Percentiles rank a stretch among this genome's conserved stretches.
These are phyloP conservation scores for Globisporangium nunn DNA, from an alignment of 352 stramenopile species.

Conservation along the genomic window DNA sequence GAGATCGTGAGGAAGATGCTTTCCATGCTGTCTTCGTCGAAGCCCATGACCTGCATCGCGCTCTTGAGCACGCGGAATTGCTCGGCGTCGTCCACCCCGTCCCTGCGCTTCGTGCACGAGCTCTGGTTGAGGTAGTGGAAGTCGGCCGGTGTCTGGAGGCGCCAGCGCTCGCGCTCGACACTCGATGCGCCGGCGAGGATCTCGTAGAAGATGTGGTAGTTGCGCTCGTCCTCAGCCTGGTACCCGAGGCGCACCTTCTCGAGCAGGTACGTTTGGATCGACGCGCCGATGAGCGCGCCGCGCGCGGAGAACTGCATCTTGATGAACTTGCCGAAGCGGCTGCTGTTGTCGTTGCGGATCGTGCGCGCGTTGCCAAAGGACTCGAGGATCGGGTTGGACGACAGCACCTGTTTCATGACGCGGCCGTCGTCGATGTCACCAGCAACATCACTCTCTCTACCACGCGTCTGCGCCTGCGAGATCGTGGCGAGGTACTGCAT, in stretches of 20 bases:
- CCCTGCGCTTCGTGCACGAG: constrained; percentile 75
- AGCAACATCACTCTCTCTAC: too few species aligned
- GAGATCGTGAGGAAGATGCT: constrained; percentile 89
- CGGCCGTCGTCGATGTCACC: constrained; percentile 32
- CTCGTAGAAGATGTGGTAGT: constrained; percentile 97
- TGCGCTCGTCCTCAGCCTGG: constrained; percentile 90
- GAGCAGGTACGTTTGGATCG: constrained; percentile 94
- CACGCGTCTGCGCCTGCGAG: constrained; percentile 31
- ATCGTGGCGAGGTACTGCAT: constrained; percentile 94
- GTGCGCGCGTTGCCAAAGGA: constrained; percentile 98
- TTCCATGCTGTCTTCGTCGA: constrained; percentile 83
- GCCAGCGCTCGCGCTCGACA: constrained; percentile 62
- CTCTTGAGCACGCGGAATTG: constrained; percentile 80
- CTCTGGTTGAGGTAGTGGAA: constrained; percentile 91
- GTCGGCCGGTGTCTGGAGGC: constrained; percentile 38
- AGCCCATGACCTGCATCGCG: constrained; percentile 84
- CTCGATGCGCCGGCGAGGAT: constrained; percentile 71
- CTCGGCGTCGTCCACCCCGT: constrained; percentile 85
- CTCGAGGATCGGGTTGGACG: constrained; percentile 98
- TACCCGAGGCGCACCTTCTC: constrained; percentile 94
- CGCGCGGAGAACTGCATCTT: constrained; percentile 90
- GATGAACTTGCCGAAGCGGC: constrained; percentile 97
- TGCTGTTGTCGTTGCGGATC: constrained; percentile 96
- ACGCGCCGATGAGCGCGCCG: constrained; percentile 81
- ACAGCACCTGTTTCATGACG: constrained; percentile 92